Percentiles rank a stretch among this genome's conserved stretches.
These are phyloP conservation scores for Penicillium italicum DNA, from an alignment of 2,329 filamentous ascomycete species.

Conservation along the genomic window DNA sequence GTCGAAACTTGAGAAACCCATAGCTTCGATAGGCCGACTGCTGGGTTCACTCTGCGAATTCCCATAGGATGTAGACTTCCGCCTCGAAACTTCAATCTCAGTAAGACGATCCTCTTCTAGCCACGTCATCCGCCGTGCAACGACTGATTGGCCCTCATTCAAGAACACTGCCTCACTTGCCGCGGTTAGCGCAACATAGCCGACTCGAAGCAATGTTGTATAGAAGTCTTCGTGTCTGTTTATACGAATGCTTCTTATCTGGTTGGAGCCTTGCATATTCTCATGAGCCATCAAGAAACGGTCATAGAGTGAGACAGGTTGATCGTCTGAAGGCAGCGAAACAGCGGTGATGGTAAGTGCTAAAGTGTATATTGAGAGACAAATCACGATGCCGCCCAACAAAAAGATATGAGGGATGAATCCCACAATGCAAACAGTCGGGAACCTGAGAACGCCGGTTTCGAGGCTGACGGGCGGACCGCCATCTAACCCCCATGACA, in stretches of 20 bases:
- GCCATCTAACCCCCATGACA: constrained; percentile 68
- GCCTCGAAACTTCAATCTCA: constrained; percentile 61
- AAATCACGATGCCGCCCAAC: constrained; percentile 71
- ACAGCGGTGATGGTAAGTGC: constrained; percentile 74
- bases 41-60: constrained; percentile 14
- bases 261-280: constrained; percentile 89
- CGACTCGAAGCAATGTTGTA: constrained; percentile 78
- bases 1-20: constrained; percentile 35
- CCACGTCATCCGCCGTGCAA: constrained; percentile 77
- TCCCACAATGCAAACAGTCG: constrained; percentile 89
- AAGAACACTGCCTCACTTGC: constrained; percentile 94
- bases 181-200: constrained; percentile 84
- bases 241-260: constrained; percentile 74
- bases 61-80: constrained; percentile 22
- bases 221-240: constrained; percentile 94
- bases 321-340: constrained; percentile 55
- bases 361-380: constrained; percentile 70
- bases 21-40: constrained; percentile 30
- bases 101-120: constrained; percentile 79
- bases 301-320: constrained; percentile 50
- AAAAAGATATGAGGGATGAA: constrained; percentile 94
- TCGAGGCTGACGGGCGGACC: constrained; percentile 44
- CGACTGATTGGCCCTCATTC: constrained; percentile 78
- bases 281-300: constrained; percentile 69
- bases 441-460: constrained; percentile 72